A percentile compares a stretch with the other conserved stretches of the same genome.
phyloP scores from a whole-genome alignment of 2,329 filamentous ascomycete species.

The Exophiala oligosperma region DNA sequence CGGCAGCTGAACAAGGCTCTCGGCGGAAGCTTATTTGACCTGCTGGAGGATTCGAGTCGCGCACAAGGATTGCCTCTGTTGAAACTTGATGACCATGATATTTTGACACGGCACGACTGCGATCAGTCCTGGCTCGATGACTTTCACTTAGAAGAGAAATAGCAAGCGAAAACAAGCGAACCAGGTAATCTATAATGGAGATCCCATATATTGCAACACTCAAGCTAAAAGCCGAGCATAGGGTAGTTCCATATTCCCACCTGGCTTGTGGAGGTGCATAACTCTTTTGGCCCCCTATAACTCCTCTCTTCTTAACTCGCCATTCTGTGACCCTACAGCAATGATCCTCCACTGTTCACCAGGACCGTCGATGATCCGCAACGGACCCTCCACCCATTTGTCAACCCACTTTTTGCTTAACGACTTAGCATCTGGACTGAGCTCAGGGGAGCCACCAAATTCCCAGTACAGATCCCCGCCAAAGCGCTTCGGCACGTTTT shows the following conservation, averaged over 20 bases:
- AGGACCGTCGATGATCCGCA: conserved; percentile 1
- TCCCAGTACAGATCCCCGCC: conserved; percentile 11
- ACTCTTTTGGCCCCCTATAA: background rate
- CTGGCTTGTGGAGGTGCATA: background rate
- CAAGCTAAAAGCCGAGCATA: background rate
- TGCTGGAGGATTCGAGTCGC: conserved; percentile 1
- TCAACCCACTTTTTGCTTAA: conserved; percentile 2
- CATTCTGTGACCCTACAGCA: conserved; percentile 4
- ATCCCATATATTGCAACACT: background rate
- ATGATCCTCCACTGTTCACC: conserved; percentile 6
- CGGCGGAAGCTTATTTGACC: conserved; percentile 2
- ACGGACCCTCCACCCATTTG: background rate
- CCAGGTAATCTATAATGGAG: background rate
- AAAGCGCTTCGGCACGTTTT: conserved; percentile 8
- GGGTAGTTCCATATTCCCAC: no score
- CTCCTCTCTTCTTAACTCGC: conserved; percentile 10
- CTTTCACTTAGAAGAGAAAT: background rate
- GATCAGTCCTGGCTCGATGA: conserved; percentile 2
- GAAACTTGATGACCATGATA: background rate
- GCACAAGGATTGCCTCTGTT: background rate
- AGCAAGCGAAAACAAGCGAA: background rate
- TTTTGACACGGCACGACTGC: background rate
- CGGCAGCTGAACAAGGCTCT: background rate
- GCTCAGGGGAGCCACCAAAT: conserved; percentile 7
- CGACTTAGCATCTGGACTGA: conserved; percentile 4